phyloP scores from a whole-genome alignment of 345 rosid genomes.

The Murraya koenigii region DNA sequence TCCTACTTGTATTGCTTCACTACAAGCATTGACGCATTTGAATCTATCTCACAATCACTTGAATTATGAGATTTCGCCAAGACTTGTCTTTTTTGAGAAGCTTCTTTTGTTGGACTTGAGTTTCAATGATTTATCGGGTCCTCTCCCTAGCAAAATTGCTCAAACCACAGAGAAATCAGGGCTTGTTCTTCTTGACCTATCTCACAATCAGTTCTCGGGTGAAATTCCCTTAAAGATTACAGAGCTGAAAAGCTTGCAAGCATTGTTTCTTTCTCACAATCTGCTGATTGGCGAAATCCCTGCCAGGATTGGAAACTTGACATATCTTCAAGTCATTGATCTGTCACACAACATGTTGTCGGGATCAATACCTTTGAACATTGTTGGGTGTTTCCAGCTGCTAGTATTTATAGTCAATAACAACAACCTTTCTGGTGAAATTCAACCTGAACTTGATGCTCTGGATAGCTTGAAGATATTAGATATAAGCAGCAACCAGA shows the following conservation, averaged over 20 bases:
- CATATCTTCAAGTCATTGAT: constrained; percentile 83
- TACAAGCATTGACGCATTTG: constrained; percentile 47
- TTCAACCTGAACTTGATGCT: constrained; percentile 93
- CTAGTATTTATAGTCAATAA: constrained; percentile 65
- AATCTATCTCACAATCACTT: constrained; percentile 72
- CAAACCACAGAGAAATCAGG: constrained; percentile 68
- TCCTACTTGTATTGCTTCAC: constrained; percentile 80
- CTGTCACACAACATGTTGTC: constrained; percentile 71
- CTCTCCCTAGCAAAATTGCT: constrained; percentile 60
- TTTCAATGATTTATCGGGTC: constrained; percentile 68
- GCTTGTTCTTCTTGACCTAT: constrained; percentile 76
- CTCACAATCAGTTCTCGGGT: constrained; percentile 75
- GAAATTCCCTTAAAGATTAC: constrained; percentile 67
- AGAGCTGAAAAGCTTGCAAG: constrained; percentile 77
- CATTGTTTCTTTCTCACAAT: constrained; percentile 83
- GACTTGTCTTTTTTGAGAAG: constrained; percentile 67
- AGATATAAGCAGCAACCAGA: constrained; percentile 72
- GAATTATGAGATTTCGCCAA: constrained; percentile 62
- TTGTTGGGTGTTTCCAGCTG: constrained; percentile 88
- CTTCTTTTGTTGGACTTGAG: constrained; percentile 80
- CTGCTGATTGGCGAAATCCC: constrained; percentile 75
- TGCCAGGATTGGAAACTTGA: constrained; percentile 75
- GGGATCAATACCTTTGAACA: constrained; percentile 74
- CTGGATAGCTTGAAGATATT: constrained; percentile 73
- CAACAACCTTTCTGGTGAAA: constrained; percentile 80